These are phyloP conservation scores for Panicum miliaceum DNA, from an alignment of 176 grass and related monocot species.

Conservation along the genomic window DNA sequence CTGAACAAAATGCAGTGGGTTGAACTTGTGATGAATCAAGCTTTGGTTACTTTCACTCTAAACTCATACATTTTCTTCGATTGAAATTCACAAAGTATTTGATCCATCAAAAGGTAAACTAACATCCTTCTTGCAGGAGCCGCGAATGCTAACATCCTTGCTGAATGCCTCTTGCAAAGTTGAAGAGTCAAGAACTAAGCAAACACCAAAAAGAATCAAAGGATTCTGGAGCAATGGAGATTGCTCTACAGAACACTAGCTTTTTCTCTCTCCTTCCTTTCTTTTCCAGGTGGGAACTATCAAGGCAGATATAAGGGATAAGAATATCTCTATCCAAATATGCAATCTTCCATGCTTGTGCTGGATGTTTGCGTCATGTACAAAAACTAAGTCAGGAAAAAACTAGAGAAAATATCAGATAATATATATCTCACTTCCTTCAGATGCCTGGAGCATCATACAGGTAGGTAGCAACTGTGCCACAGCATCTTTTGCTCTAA, in stretches of 20 bases:
- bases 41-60: neutral
- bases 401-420: constrained; percentile 26
- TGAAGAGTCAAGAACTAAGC: constrained; percentile 39
- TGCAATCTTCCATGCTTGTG: constrained; percentile 24
- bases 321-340: constrained; percentile 50
- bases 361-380: constrained; percentile 39
- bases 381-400: neutral
- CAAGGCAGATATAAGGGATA: constrained; percentile 44
- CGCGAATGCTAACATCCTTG: neutral
- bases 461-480: constrained; percentile 42
- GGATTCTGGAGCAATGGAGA: constrained; percentile 54
- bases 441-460: constrained; percentile 49
- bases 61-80: constrained; percentile 9
- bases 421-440: constrained; percentile 49
- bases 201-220: constrained; percentile 36
- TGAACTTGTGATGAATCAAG: neutral
- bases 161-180: constrained; percentile 38
- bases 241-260: constrained; percentile 46
- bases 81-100: neutral
- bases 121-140: constrained; percentile 28
- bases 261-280: constrained; percentile 28
- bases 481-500: constrained; percentile 32
- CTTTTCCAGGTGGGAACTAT: constrained; percentile 43
- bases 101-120: constrained; percentile 21
- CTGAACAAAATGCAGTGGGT: constrained; percentile 17